Evolutionary conservation across 257 asterid species (phyloP), one percentile per base, ranked within the genome.

Genomic region (Solanum okadae): DNA sequence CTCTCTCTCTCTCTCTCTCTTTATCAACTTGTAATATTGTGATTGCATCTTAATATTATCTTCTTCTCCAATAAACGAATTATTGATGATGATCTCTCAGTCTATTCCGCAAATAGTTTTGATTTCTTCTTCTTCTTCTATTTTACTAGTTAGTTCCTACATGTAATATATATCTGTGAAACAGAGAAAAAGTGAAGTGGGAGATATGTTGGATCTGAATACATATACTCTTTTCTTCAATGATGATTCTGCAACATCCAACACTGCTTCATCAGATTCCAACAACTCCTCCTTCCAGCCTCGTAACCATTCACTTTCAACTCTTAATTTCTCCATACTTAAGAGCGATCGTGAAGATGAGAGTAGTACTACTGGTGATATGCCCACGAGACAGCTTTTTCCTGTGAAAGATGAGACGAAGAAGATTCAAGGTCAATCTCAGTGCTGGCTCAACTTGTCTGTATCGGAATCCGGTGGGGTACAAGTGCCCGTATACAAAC

Each of bases 311-410:
- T 87, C 92, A 25, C 87, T 86, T 7, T 86, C 95, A 12, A 96
- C 97, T 29, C 95, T 95, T 91, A 92, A 90, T 91, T 96, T 96
- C 94, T 91, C 98, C 14, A 94, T 95, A 88, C 94, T 95, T 85
- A 86, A 90, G 44, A 76, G 87, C 15, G 83, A 52, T 31, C 77
- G 40, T 49, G 90, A 90, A 83, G 95, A 91, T 12, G 94, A 87
- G 38, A 73, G 6, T n/a, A 77, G 10, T 29, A 67, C 73, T 29
- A 67, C 73, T 63, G 90, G 81, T 70, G 89, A 72, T 13, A 34
- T 84, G 68, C 86, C 13, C 83, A 87, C 90, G 88, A 93, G 93
- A 92, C 95, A 94, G 93, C 95, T 95, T 11, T 95, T 96, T 25
- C 98, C 98, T 16, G 88, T 83, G 63, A 87, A 76, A 76, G n/a